Percentiles rank a stretch among this genome's conserved stretches.
Evolutionary conservation across 495 filamentous ascomycete genomes (phyloP).

Genomic region (Chaetomidium leptoderma): DNA sequence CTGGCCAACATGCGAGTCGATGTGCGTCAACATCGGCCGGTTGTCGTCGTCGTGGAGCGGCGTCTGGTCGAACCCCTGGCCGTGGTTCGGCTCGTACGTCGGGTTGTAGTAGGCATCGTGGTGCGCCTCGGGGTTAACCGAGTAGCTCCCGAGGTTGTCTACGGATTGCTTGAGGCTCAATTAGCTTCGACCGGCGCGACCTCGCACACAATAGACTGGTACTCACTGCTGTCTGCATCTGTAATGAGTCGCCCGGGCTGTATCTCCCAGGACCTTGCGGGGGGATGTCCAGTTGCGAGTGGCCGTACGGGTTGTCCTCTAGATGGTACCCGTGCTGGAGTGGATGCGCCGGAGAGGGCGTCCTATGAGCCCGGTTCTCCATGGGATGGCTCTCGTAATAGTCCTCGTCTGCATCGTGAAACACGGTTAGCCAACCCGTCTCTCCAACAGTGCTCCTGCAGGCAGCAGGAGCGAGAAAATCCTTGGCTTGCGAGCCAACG

Average conservation of each 20-base stretch:
- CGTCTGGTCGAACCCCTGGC: slow-evolving; percentile 46
- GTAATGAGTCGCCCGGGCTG: slow-evolving; percentile 58
- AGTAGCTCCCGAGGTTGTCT: slow-evolving; percentile 69
- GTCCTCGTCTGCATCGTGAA: slow-evolving; percentile 52
- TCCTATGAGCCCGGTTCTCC: slow-evolving; percentile 53
- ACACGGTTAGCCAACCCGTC: slow-evolving; percentile 23
- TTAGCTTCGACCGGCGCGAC: slow-evolving; percentile 10
- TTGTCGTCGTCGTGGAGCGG: slow-evolving; percentile 42
- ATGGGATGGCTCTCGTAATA: slow-evolving; percentile 52
- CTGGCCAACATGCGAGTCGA: slow-evolving; percentile 40
- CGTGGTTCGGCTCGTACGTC: slow-evolving; percentile 67
- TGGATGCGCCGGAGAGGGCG: slow-evolving; percentile 54
- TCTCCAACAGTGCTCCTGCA: background rate
- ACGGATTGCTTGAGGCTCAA: slow-evolving; percentile 62
- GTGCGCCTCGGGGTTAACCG: slow-evolving; percentile 74
- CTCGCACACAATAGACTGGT: background rate
- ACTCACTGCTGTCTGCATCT: slow-evolving; percentile 69
- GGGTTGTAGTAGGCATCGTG: slow-evolving; percentile 82
- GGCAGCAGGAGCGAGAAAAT: background rate
- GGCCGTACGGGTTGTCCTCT: slow-evolving; percentile 59
- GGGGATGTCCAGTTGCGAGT: slow-evolving; percentile 63
- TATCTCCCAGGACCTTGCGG: slow-evolving; percentile 42
- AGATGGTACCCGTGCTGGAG: slow-evolving; percentile 63
- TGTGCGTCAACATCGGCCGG: slow-evolving; percentile 48
- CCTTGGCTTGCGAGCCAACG: slow-evolving; percentile 12